Conservation (phyloP, 139 green algal genomes). For the Chlamydomonas sphaeroides region DNA sequence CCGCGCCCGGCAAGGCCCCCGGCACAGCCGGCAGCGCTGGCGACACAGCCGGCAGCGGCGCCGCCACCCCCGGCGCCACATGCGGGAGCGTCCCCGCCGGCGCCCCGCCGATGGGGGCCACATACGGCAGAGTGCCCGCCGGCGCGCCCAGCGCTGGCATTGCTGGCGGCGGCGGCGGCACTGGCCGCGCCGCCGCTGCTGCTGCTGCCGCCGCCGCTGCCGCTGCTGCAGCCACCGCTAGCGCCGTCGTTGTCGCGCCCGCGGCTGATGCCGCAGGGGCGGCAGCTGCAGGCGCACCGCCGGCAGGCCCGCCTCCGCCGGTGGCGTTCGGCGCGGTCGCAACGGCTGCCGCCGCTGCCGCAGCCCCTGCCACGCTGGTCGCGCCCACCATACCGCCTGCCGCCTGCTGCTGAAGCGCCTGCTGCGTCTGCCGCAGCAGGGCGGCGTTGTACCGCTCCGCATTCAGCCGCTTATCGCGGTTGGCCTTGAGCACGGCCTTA, state of each 20-base stretch:
- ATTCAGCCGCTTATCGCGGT: constrained; percentile 1
- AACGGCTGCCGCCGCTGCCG: neutral
- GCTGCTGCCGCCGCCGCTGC: too few relatives aligned
- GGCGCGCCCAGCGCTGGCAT: neutral
- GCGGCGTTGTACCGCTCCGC: constrained; percentile 8
- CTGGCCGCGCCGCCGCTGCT: neutral
- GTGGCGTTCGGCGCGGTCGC: neutral
- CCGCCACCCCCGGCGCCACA: neutral
- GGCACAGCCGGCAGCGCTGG: neutral
- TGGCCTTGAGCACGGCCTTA: constrained; percentile 6
- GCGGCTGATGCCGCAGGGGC: neutral
- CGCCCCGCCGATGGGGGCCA: neutral
- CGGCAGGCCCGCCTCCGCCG: too few relatives aligned
- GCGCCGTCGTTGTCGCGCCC: neutral
- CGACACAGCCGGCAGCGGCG: neutral
- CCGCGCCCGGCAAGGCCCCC: neutral
- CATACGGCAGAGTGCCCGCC: constrained; percentile 7
- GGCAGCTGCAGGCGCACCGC: neutral
- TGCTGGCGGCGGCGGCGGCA: constrained; percentile 8
- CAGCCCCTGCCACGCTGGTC: neutral
- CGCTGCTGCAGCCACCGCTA: neutral
- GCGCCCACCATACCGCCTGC: constrained; percentile 27
- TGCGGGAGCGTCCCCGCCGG: constrained; percentile 1
- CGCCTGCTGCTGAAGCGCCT: constrained; percentile 19
- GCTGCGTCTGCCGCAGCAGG: neutral